Conservation (phyloP, 306 rosid species). For the Quercus rubra region DNA sequence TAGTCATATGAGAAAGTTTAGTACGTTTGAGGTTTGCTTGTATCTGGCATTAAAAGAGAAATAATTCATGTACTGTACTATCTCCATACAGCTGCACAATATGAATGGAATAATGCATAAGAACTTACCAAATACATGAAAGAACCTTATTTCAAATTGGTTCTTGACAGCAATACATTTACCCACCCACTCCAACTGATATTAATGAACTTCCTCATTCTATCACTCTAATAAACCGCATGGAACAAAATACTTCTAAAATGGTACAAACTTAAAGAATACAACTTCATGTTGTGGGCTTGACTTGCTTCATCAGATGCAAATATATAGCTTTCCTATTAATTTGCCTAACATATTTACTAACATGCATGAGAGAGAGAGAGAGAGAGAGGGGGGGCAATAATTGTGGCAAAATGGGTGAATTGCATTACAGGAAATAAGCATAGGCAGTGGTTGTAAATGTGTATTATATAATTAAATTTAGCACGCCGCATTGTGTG, state of each 20-base stretch:
- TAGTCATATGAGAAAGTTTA: too few species aligned
- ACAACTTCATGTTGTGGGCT: background rate
- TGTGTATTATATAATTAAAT: background rate
- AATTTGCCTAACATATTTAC: background rate
- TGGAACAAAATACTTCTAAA: conserved; percentile 28
- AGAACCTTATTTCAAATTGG: conserved; percentile 6
- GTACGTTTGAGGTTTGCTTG: too few species aligned
- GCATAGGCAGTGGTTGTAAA: background rate
- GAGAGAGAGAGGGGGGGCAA: background rate
- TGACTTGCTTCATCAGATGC: background rate
- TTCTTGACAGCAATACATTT: conserved; percentile 18
- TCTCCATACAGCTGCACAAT: conserved; percentile 8
- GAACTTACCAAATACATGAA: background rate
- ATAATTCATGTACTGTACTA: too few species aligned
- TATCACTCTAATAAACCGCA: conserved; percentile 28
- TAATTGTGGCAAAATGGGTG: background rate
- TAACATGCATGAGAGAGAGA: background rate
- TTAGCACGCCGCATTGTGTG: conserved; percentile 15
- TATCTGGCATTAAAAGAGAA: too few species aligned
- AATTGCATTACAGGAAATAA: background rate
- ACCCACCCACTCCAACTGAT: conserved; percentile 20
- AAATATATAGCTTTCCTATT: background rate
- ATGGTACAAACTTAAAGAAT: conserved; percentile 4
- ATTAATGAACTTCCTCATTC: conserved; percentile 25
- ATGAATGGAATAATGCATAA: background rate